A percentile compares a stretch with the other conserved stretches of the same genome.
Conservation (phyloP, 768 basidiomycete genomes). For the Brasilioporus rufonigricans region DNA sequence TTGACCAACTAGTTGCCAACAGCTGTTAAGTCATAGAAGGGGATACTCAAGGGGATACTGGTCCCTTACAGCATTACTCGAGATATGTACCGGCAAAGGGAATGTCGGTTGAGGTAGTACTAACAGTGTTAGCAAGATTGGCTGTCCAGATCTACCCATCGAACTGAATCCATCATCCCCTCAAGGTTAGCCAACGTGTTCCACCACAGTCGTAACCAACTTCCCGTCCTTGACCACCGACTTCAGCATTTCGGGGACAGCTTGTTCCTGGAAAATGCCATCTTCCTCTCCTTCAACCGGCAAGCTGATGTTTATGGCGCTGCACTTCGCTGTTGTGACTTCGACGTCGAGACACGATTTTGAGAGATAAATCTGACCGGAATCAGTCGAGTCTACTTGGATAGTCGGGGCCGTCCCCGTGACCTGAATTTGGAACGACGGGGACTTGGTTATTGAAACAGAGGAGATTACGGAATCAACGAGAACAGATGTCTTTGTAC, state of each 20-base stretch:
- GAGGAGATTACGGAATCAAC: slow-evolving; percentile 93
- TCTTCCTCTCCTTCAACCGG: slow-evolving; percentile 89
- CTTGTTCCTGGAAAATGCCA: slow-evolving; percentile 84
- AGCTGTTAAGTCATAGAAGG: too few species aligned
- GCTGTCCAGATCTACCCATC: not conserved
- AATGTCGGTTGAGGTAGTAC: too few species aligned
- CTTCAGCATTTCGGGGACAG: slow-evolving; percentile 95
- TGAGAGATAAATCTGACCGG: slow-evolving; percentile 92
- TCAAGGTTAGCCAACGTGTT: slow-evolving; percentile 62
- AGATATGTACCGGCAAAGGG: too few species aligned
- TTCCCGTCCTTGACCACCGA: slow-evolving; percentile 79
- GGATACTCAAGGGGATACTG: too few species aligned
- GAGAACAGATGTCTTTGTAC: slow-evolving; percentile 82
- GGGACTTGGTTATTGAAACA: slow-evolving; percentile 84
- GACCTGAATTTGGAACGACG: slow-evolving; percentile 91
- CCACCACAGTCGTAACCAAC: slow-evolving; percentile 84
- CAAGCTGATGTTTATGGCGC: slow-evolving; percentile 85
- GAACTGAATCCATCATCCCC: not conserved
- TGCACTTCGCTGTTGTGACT: slow-evolving; percentile 93
- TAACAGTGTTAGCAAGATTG: too few species aligned
- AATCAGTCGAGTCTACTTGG: slow-evolving; percentile 92
- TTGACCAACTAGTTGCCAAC: too few species aligned
- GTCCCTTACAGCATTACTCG: too few species aligned
- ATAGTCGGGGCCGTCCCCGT: slow-evolving; percentile 89
- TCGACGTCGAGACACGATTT: slow-evolving; percentile 76